Conservation (phyloP, 257 asterid species). For the Forsythia viridissima region DNA sequence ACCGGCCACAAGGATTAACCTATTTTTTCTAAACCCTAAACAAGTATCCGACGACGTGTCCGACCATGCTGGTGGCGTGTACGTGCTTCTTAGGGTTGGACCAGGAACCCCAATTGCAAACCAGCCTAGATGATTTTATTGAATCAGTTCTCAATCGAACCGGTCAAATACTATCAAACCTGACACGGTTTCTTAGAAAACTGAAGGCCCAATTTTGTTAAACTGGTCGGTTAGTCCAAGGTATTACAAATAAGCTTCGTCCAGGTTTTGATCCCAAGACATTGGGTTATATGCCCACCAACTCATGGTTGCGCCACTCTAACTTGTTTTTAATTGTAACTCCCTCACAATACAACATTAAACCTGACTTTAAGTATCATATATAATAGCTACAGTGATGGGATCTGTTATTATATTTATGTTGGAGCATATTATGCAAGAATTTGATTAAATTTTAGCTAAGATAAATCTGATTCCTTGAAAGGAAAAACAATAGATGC, state of each 20-base stretch:
- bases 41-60: too few species aligned
- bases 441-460: neutral
- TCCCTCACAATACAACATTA: neutral
- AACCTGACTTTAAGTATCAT: neutral
- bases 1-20: too few species aligned
- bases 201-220: too few species aligned
- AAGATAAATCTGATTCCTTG: neutral
- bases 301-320: neutral
- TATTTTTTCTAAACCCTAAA: too few species aligned
- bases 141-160: neutral
- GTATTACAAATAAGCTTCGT: neutral
- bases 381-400: neutral
- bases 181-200: neutral
- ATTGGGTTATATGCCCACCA: neutral
- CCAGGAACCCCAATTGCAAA: neutral
- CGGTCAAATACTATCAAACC: neutral
- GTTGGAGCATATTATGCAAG: neutral
- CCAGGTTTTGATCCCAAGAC: neutral
- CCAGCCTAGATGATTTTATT: neutral
- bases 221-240: too few species aligned
- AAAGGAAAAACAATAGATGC: neutral
- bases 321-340: neutral
- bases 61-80: too few species aligned
- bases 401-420: neutral
- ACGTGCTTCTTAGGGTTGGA: too few species aligned